Evolutionary conservation across 805 yeast genomes (phyloP).

Genomic region (Huiozyma naganishii): DNA sequence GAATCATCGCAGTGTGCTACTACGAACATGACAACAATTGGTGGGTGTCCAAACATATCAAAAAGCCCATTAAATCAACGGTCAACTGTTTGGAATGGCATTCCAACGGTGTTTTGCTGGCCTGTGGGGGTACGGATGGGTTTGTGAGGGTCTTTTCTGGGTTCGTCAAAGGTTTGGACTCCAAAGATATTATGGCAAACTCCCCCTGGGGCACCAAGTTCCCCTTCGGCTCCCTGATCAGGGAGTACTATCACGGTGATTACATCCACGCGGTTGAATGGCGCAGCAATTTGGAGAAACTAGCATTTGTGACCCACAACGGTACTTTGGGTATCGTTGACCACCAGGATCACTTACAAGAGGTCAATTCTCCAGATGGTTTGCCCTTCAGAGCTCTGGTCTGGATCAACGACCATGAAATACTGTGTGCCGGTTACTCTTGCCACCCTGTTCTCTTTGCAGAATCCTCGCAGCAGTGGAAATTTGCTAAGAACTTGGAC

Average conservation of each 20-base stretch:
- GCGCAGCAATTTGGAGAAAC: constrained; percentile 64
- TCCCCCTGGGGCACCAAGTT: constrained; percentile 89
- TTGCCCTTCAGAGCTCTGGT: constrained; percentile 73
- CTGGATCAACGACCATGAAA: constrained; percentile 54
- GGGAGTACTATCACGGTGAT: constrained; percentile 56
- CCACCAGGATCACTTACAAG: constrained; percentile 26
- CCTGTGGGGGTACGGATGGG: constrained; percentile 89
- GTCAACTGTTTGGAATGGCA: constrained; percentile 84
- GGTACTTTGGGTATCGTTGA: constrained; percentile 73
- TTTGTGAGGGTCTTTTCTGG: constrained; percentile 85
- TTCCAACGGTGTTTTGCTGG: constrained; percentile 78
- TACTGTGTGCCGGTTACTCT: constrained; percentile 86
- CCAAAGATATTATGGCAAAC: constrained; percentile 39
- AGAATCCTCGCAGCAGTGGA: constrained; percentile 61
- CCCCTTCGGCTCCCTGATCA: constrained; percentile 74
- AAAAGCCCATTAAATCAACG: constrained; percentile 87
- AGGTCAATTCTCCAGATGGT: constrained; percentile 28
- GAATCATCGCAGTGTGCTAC: constrained; percentile 91
- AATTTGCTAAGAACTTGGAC: constrained; percentile 48
- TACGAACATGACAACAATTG: constrained; percentile 94
- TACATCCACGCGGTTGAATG: constrained; percentile 91
- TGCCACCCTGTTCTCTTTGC: constrained; percentile 80
- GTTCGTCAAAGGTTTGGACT: constrained; percentile 78
- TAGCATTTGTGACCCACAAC: constrained; percentile 82
- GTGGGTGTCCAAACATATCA: constrained; percentile 98